phyloP scores from a whole-genome alignment of 2,329 filamentous ascomycete genomes.

The Xylariaceae sp. region DNA sequence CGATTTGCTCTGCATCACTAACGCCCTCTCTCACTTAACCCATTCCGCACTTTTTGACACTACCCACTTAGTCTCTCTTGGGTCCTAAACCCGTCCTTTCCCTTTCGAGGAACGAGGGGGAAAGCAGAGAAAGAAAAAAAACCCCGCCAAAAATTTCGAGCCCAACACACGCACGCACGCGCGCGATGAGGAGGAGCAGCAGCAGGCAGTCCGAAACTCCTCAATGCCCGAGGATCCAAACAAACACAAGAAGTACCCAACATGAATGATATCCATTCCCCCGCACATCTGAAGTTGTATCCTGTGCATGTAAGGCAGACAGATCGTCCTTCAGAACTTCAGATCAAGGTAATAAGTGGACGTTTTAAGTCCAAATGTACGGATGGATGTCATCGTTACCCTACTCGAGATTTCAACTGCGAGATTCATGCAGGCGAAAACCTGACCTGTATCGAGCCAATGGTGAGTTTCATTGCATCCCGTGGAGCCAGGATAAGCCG shows the following conservation, averaged over 20 bases:
- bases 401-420: background rate
- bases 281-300: background rate
- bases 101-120: no score
- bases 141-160: background rate
- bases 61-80: no score
- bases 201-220: no score
- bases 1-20: no score
- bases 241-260: background rate
- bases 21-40: no score
- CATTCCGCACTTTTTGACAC: no score
- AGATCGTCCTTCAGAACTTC: no score
- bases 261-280: background rate
- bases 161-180: background rate
- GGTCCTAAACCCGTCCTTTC: no score
- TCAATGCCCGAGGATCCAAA: no score
- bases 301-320: background rate
- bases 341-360: no score
- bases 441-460: background rate
- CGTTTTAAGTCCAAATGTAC: no score
- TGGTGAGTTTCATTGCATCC: background rate
- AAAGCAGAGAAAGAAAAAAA: background rate
- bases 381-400: no score
- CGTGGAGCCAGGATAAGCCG: background rate
- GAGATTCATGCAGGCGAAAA: background rate
- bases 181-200: background rate